Base-by-base conservation (phyloP, 345 rosid genomes). In the Hibiscus syriacus region DNA sequence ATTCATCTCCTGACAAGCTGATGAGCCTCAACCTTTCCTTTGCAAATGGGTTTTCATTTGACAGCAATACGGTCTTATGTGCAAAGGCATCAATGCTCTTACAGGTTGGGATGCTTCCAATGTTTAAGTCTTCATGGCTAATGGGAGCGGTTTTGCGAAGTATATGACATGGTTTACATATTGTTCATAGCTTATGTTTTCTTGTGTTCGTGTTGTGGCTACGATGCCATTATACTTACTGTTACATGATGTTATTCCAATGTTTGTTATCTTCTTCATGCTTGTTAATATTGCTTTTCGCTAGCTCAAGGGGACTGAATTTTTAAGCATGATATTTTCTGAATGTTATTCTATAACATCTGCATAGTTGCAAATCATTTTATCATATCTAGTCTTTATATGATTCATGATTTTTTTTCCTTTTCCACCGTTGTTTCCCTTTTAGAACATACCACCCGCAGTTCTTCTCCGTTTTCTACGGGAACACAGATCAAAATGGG, bases 401-500 rank as follows among this genome's bases (percentile, higher is more conserved):
- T 8, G 13, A 27, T 13, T 16, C 27, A 69, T 25, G 30, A 45
- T 5, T 26, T 43, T 0, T n/a, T 38, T 14, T 50, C 48, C n/a
- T n/a, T n/a, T n/a, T n/a, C n/a, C n/a, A n/a, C n/a, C n/a, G n/a
- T n/a, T 41, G 19, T 55, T 71, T 25, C 53, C 58, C 62, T 67
- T 74, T 27, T 82, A 95, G 99, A 92, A 95, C 54, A 93, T 95
- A 48, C 98, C 98, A 80, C 99, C 99, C 14, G 92, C 84, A 6
- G 89, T 95, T 50, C 96, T 95, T 49, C 98, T 95, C 16, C 83
- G 99, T 73, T 92, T 95, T 74, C 76, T 95, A 77, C 86, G 97
- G 41, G 99, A 95, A 79, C 99, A 95, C 64, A 86, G 99, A 70
- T 95, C 99, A 45, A 98, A 95, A 79, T 94, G 99, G 99, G 99